These are phyloP conservation scores for Eremochloa ophiuroides DNA, from an alignment of 176 grass and related monocot genomes.

Conservation along the genomic window DNA sequence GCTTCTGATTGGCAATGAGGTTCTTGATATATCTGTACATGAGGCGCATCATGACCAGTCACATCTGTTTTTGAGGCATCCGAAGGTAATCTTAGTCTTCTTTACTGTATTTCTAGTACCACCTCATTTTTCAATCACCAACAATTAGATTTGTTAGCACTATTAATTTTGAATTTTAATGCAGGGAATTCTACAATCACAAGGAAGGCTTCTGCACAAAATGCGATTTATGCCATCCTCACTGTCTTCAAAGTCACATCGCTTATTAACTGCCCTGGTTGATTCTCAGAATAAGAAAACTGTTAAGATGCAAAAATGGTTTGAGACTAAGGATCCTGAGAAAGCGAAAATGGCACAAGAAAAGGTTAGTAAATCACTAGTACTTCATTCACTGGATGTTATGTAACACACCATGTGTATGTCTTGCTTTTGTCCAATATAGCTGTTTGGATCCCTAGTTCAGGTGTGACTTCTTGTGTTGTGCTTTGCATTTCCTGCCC, in stretches of 20 bases:
- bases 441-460: slow-evolving; percentile 1
- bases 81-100: slow-evolving; percentile 51
- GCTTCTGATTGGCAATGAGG: slow-evolving; percentile 94
- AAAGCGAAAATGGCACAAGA: slow-evolving; percentile 80
- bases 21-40: slow-evolving; percentile 93
- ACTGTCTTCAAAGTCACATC: slow-evolving; percentile 88
- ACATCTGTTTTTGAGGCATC: slow-evolving; percentile 83
- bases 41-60: slow-evolving; percentile 86
- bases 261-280: slow-evolving; percentile 86
- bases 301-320: slow-evolving; percentile 92
- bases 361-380: slow-evolving; percentile 49
- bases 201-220: slow-evolving; percentile 87
- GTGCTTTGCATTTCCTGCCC: not conserved
- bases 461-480: not conserved
- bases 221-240: slow-evolving; percentile 99
- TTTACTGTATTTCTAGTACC: not conserved
- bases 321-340: slow-evolving; percentile 85
- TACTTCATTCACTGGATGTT: not conserved
- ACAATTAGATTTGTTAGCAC: slow-evolving; percentile 11
- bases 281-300: slow-evolving; percentile 97
- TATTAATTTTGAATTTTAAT: slow-evolving; percentile 33
- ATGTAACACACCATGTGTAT: not conserved
- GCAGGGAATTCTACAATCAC: slow-evolving; percentile 94
- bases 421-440: not conserved
- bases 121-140: slow-evolving; percentile 6